Conservation (phyloP, 495 filamentous ascomycete genomes). For the Podospora bellae-mahoneyi region DNA sequence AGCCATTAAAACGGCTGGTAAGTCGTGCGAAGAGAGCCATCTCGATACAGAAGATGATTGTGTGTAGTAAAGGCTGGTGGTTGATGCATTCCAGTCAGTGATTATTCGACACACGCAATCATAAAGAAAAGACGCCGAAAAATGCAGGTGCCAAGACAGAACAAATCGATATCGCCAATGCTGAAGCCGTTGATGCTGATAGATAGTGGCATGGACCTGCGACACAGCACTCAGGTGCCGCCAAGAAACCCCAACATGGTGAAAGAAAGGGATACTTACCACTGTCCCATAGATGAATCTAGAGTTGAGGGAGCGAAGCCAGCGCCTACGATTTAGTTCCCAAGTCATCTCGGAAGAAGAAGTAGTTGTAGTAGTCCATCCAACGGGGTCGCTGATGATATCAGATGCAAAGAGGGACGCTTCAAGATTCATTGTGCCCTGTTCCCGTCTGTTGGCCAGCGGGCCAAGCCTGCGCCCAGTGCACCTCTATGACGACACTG, state of each 20-base stretch:
- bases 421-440: neutral
- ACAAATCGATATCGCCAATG: constrained; percentile 1
- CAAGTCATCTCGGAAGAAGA: constrained; percentile 42
- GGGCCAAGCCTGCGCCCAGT: neutral
- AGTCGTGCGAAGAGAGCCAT: constrained; percentile 80
- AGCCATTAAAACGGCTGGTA: constrained; percentile 82
- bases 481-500: neutral
- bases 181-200: constrained; percentile 11
- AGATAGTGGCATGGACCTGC: constrained; percentile 14
- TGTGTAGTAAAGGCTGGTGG: constrained; percentile 77
- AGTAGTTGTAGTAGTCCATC: neutral
- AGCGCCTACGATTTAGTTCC: constrained; percentile 58
- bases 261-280: constrained; percentile 52
- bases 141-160: constrained; percentile 7
- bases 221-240: constrained; percentile 12
- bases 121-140: constrained; percentile 4
- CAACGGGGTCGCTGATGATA: constrained; percentile 5
- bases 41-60: constrained; percentile 80
- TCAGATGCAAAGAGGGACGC: constrained; percentile 1
- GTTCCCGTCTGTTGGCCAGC: neutral
- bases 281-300: constrained; percentile 77
- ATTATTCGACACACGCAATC: neutral
- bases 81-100: constrained; percentile 20
- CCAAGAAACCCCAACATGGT: neutral
- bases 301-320: constrained; percentile 66